Percentiles rank a stretch among this genome's conserved stretches.
Conservation (phyloP, 805 yeast species). For the Wickerhamiella allomyrinae region DNA sequence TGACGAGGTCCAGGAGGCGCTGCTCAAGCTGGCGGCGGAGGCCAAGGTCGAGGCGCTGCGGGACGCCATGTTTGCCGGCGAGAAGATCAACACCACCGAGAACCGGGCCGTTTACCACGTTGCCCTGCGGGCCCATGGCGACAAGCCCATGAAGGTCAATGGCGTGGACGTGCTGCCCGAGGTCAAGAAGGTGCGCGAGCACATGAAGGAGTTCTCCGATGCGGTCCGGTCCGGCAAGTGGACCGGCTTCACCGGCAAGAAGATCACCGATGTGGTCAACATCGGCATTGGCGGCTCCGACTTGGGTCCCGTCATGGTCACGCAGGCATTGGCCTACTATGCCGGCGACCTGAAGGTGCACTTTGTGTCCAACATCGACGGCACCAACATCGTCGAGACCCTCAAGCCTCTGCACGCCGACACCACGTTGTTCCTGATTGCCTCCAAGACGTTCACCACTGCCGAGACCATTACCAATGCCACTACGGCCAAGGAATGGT, state of each 20-base stretch:
- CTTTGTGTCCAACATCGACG: constrained; percentile 97
- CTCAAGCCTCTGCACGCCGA: constrained; percentile 68
- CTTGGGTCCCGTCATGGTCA: constrained; percentile 98
- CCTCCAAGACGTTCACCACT: constrained; percentile 97
- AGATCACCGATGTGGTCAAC: constrained; percentile 86
- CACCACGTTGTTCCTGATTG: constrained; percentile 73
- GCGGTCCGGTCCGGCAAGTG: constrained; percentile 83
- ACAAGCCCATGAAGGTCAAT: constrained; percentile 75
- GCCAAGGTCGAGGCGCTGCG: constrained; percentile 77
- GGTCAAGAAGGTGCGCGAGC: constrained; percentile 80
- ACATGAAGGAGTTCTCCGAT: constrained; percentile 92
- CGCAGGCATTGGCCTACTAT: constrained; percentile 92
- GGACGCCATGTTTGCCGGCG: constrained; percentile 85
- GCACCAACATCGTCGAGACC: constrained; percentile 91
- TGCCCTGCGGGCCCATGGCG: constrained; percentile 87
- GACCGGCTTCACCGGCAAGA: constrained; percentile 95
- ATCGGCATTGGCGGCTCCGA: constrained; percentile 99
- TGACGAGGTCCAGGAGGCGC: constrained; percentile 57
- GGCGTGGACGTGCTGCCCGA: constrained; percentile 82
- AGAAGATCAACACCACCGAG: constrained; percentile 90
- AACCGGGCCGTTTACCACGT: constrained; percentile 86
- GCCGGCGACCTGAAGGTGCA: constrained; percentile 59
- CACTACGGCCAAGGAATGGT: constrained; percentile 89
- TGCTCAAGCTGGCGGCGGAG: constrained; percentile 74
- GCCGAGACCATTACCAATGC: constrained; percentile 98